Evolutionary conservation across 2,329 filamentous ascomycete genomes (phyloP), one percentile per base, ranked within the genome.

Genomic region (Pestalotiopsis sp.): DNA sequence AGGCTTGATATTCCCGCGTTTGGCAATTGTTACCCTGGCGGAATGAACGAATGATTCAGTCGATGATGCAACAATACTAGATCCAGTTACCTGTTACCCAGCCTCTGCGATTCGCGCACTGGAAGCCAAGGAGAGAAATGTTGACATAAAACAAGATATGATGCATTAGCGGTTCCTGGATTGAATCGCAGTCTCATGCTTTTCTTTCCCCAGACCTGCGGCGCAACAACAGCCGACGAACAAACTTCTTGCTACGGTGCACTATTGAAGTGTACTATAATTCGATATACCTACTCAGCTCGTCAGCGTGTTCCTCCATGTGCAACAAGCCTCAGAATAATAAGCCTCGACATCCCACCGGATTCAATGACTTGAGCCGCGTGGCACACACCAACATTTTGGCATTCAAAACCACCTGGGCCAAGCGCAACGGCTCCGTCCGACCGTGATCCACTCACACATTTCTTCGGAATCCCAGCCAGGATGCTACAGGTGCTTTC

Each of bases 391-490:
- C 30, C 7, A 35, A 9, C 30, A 35, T 35, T 35, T 35, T 35
- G 9, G 30, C 30, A 35, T 35, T 35, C 30, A 5, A 9, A 52
- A 52, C 44, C 26, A 58, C 26, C 56, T 26, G 22, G 30, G 30
- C 30, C 17, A 22, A 17, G 22, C 20, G 20, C 61, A 48, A 30
- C 64, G 40, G 56, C 64, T 22, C 9, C 64, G 52, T 60, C 64
- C 64, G 64, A 58, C 30, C 52, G 30, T 9, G 20, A 39, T 30
- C 52, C 56, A 66, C 52, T 22, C 52, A 58, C 64, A 55, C 64
- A 30, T 30, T 39, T n/a, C 22, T 24, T n/a, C 22, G 13, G 7
- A 22, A 26, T 40, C 22, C 39, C 10, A 44, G 11, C 22, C 38
- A 24, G 9, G 22, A 14, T 40, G 60, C 38, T 35, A 39, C 40